These are phyloP conservation scores for Fonsecaea erecta DNA, from an alignment of 2,329 filamentous ascomycete genomes.

Conservation along the genomic window DNA sequence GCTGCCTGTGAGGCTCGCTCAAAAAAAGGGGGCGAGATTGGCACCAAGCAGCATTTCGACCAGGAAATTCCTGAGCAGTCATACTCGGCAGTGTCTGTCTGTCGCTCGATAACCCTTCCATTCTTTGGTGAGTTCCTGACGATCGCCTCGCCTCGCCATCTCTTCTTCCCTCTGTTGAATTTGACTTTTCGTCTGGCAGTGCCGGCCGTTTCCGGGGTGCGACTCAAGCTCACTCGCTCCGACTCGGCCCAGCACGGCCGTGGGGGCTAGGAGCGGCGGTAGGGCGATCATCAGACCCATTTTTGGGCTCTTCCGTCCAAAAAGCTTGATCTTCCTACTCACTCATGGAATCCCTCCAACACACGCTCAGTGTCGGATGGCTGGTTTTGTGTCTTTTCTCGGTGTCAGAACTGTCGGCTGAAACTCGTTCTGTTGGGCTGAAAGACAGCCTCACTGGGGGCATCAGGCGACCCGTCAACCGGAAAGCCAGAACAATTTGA, in stretches of 20 bases:
- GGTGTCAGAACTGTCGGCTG: neutral
- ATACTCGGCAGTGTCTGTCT: too few relatives aligned
- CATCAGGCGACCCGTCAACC: too few relatives aligned
- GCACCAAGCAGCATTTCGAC: too few relatives aligned
- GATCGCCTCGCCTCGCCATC: neutral
- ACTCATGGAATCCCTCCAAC: neutral
- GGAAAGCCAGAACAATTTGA: too few relatives aligned
- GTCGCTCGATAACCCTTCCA: too few relatives aligned
- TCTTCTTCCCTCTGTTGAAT: neutral
- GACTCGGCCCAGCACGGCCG: neutral
- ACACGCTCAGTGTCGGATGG: neutral
- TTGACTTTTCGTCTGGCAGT: neutral
- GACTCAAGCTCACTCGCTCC: neutral
- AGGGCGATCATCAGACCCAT: neutral
- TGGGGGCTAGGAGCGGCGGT: neutral
- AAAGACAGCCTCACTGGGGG: neutral
- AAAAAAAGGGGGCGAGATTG: too few relatives aligned
- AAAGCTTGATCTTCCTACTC: neutral
- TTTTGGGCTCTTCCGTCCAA: neutral
- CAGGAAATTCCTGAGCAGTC: too few relatives aligned
- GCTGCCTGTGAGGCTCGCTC: neutral
- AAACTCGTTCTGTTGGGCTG: neutral
- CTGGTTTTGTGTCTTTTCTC: neutral
- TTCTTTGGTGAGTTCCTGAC: too few relatives aligned
- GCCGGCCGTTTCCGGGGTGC: neutral